These are phyloP conservation scores for Acanthamoeba rhysodes DNA, from an alignment of 208 protist genomes.

Conservation along the genomic window DNA sequence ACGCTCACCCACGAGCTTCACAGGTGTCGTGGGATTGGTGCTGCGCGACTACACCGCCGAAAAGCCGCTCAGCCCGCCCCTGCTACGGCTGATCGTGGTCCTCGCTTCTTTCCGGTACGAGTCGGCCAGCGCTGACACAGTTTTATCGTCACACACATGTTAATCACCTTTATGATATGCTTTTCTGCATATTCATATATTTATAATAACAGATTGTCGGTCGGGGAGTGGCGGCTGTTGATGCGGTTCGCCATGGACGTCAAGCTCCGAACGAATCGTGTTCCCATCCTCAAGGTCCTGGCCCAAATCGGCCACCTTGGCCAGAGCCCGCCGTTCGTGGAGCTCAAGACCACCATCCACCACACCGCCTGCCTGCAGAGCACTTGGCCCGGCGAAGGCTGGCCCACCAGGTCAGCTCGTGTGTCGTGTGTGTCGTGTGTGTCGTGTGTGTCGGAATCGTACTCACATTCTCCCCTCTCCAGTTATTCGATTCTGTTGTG, in stretches of 20 bases:
- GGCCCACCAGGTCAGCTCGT: background rate
- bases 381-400: background rate
- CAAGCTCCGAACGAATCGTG: background rate
- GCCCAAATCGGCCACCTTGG: background rate
- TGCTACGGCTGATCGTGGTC: background rate
- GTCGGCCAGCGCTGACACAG: background rate
- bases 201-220: background rate
- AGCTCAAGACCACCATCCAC: constrained; percentile 29
- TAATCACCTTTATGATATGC: background rate
- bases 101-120: background rate
- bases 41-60: background rate
- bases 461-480: background rate
- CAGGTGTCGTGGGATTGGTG: background rate
- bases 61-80: background rate
- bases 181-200: background rate
- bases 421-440: too few relatives aligned
- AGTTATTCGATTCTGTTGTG: constrained; percentile 6
- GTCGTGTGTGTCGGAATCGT: too few relatives aligned
- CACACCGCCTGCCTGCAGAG: background rate
- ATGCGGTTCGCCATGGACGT: background rate
- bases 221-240: constrained; percentile 6
- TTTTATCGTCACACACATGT: background rate
- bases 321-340: constrained; percentile 24
- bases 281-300: background rate
- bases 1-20: background rate